phyloP scores from a whole-genome alignment of 2,329 filamentous ascomycete genomes.

The Metarhizium sp. region DNA sequence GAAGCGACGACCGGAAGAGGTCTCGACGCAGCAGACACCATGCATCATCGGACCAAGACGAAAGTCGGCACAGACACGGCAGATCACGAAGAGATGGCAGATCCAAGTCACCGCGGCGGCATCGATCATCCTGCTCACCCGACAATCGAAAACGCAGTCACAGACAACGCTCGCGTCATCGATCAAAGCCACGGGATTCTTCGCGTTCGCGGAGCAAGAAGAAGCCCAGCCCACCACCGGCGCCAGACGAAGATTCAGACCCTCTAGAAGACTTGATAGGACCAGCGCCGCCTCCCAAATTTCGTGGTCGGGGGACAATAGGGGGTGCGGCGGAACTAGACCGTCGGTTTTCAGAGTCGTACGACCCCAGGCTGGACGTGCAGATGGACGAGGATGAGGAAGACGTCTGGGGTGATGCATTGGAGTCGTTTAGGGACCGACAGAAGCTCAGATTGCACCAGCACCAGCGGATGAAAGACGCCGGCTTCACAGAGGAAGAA shows the following conservation, averaged over 20 bases:
- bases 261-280: slow-evolving; percentile 70
- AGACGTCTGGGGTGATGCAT: slow-evolving; percentile 69
- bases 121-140: slow-evolving; percentile 22
- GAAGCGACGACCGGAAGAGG: slow-evolving; percentile 4
- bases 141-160: slow-evolving; percentile 19
- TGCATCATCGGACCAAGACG: neutral
- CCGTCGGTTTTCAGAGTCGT: slow-evolving; percentile 62
- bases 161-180: slow-evolving; percentile 21
- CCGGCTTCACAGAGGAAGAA: slow-evolving; percentile 69
- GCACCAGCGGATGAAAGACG: slow-evolving; percentile 63
- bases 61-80: slow-evolving; percentile 6
- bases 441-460: slow-evolving; percentile 68
- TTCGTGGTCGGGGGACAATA: slow-evolving; percentile 61
- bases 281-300: slow-evolving; percentile 48
- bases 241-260: slow-evolving; percentile 43
- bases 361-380: slow-evolving; percentile 49
- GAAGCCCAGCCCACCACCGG: neutral
- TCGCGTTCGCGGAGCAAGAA: neutral
- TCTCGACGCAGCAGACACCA: neutral
- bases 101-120: slow-evolving; percentile 17
- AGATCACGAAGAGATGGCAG: slow-evolving; percentile 8
- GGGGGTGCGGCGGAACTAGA: slow-evolving; percentile 62
- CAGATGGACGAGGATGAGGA: slow-evolving; percentile 36
- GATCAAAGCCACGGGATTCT: neutral
- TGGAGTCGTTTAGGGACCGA: slow-evolving; percentile 73